Evolutionary conservation across 169 alveolate genomes (phyloP).

Genomic region (Eimeria praecox): DNA sequence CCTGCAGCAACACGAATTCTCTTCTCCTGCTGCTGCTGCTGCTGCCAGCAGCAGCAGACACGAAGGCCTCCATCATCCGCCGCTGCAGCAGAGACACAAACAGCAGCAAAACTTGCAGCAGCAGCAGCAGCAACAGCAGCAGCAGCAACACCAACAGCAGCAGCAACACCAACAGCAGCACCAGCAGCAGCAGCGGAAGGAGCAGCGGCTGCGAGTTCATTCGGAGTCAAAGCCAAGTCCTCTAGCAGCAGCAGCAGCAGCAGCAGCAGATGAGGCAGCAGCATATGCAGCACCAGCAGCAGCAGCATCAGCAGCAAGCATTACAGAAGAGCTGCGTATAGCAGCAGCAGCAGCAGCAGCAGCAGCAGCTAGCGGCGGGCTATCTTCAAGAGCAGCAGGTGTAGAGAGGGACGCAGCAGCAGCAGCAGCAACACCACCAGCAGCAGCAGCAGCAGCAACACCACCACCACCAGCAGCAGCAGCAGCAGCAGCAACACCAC

Average conservation of each 20-base stretch:
- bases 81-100: background rate
- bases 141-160: background rate
- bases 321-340: no score
- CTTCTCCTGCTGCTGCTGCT: conserved; percentile 9
- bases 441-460: background rate
- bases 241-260: conserved; percentile 9
- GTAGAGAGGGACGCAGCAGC: background rate
- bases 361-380: background rate
- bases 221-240: background rate
- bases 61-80: background rate
- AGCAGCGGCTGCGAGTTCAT: background rate
- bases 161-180: background rate
- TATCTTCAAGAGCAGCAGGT: background rate
- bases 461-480: conserved; percentile 17
- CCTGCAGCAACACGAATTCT: background rate
- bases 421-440: background rate
- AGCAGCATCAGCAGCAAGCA: background rate
- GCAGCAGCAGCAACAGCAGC: background rate
- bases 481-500: background rate
- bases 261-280: background rate
- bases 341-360: background rate
- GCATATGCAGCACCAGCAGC: conserved; percentile 9
- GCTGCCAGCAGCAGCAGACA: background rate
- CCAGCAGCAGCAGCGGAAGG: conserved; percentile 13
- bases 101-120: background rate